Evolutionary conservation across 306 rosid species (phyloP).

Genomic region (Argentina anserina): DNA sequence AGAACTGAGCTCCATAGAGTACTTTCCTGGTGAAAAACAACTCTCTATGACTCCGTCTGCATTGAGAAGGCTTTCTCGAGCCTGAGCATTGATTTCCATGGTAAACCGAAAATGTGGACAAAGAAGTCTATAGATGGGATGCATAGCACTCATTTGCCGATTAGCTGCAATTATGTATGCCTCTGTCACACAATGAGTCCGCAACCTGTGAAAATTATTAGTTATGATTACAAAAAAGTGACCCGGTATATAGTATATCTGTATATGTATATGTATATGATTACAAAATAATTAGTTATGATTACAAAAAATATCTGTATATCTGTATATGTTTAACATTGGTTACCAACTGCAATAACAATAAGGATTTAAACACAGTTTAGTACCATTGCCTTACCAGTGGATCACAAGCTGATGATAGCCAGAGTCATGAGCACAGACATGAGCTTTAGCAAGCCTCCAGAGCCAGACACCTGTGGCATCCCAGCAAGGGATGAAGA

Average conservation of each 20-base stretch:
- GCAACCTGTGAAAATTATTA: slow-evolving; percentile 24
- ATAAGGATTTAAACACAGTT: neutral
- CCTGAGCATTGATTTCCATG: slow-evolving; percentile 39
- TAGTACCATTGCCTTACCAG: slow-evolving; percentile 12
- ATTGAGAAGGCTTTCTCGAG: slow-evolving; percentile 30
- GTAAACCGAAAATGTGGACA: slow-evolving; percentile 47
- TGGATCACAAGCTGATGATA: slow-evolving; percentile 37
- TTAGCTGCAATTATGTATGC: slow-evolving; percentile 35
- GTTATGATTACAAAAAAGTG: neutral
- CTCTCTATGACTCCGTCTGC: slow-evolving; percentile 35
- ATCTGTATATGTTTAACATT: too few relatives aligned
- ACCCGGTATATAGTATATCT: neutral
- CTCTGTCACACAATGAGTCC: slow-evolving; percentile 31
- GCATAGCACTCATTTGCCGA: slow-evolving; percentile 37
- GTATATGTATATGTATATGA: too few relatives aligned
- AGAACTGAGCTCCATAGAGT: slow-evolving; percentile 30
- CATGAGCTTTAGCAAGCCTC: slow-evolving; percentile 39
- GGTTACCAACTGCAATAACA: neutral
- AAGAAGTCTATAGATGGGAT: slow-evolving; percentile 34
- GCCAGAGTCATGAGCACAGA: slow-evolving; percentile 36
- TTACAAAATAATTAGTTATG: neutral
- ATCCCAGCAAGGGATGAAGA: slow-evolving; percentile 30
- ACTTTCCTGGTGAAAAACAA: slow-evolving; percentile 27
- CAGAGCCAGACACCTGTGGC: slow-evolving; percentile 33
- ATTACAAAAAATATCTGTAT: neutral